These are phyloP conservation scores for Psilocybe subaeruginosa DNA, from an alignment of 768 basidiomycete genomes.

Conservation along the genomic window DNA sequence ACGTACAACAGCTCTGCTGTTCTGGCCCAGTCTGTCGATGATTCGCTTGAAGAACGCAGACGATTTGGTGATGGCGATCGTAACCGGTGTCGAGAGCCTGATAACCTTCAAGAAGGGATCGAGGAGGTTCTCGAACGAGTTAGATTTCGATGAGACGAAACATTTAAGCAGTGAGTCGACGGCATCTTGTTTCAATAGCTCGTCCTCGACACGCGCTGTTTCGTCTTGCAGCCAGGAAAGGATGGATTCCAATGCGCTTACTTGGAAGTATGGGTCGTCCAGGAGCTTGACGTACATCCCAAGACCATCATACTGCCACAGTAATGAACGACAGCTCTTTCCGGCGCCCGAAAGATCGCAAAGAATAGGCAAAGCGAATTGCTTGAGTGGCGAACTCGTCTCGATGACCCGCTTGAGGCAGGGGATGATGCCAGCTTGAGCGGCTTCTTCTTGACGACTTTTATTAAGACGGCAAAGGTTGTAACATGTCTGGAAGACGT, in stretches of 20 bases:
- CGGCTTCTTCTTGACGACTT: slow-evolving; percentile 94
- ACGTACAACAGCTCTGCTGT: slow-evolving; percentile 84
- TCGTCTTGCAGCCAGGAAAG: slow-evolving; percentile 96
- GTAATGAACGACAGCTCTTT: slow-evolving; percentile 84
- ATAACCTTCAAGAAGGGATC: slow-evolving; percentile 93
- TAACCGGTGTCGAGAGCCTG: slow-evolving; percentile 74
- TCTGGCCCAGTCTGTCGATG: slow-evolving; percentile 74
- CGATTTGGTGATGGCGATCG: slow-evolving; percentile 75
- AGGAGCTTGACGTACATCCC: slow-evolving; percentile 76
- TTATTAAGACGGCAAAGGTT: slow-evolving; percentile 96
- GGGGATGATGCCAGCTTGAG: slow-evolving; percentile 93
- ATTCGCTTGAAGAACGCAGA: slow-evolving; percentile 87
- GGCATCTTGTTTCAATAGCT: slow-evolving; percentile 67
- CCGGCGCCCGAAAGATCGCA: slow-evolving; percentile 96
- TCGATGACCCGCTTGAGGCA: slow-evolving; percentile 88
- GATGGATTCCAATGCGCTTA: slow-evolving; percentile 89
- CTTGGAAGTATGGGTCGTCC: slow-evolving; percentile 89
- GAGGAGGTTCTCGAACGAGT: slow-evolving; percentile 89
- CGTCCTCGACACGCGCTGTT: slow-evolving; percentile 90
- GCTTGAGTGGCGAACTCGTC: slow-evolving; percentile 89
- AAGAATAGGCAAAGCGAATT: slow-evolving; percentile 95
- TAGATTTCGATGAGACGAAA: slow-evolving; percentile 85
- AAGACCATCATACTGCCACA: slow-evolving; percentile 96
- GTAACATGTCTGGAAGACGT: slow-evolving; percentile 96
- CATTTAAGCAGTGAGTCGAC: slow-evolving; percentile 73